These are phyloP conservation scores for Dryadomyces sulphureus DNA, from an alignment of 2,329 filamentous ascomycete species.

Conservation along the genomic window DNA sequence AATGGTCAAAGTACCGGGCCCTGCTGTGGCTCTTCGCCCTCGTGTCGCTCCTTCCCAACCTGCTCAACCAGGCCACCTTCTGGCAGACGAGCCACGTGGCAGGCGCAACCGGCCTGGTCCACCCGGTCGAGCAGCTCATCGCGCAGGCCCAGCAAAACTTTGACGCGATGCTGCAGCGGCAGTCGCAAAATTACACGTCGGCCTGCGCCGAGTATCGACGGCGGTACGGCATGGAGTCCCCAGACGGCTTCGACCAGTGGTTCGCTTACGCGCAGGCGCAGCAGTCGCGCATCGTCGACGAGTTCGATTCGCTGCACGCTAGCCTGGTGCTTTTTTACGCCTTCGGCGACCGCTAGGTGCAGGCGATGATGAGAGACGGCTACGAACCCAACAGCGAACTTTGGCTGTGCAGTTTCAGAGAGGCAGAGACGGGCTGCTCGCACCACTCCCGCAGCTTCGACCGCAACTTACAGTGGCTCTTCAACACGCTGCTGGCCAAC, in stretches of 20 bases:
- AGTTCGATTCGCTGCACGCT: constrained; percentile 6
- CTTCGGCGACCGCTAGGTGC: constrained; percentile 4
- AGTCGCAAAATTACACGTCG: constrained; percentile 12
- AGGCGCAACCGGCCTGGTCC: not conserved
- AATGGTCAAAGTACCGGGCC: not conserved
- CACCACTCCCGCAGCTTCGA: constrained; percentile 14
- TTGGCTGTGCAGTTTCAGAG: constrained; percentile 2
- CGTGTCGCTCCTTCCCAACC: not conserved
- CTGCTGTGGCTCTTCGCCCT: constrained; percentile 2
- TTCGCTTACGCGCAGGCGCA: constrained; percentile 8
- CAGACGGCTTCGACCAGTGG: constrained; percentile 31
- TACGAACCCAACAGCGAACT: not conserved
- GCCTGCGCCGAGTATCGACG: constrained; percentile 26
- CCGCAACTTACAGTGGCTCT: constrained; percentile 7
- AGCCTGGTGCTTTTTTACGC: not conserved
- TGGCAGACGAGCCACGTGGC: not conserved
- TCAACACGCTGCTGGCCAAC: not conserved
- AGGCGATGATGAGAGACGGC: not conserved
- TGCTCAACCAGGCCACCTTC: not conserved
- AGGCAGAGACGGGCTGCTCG: not conserved
- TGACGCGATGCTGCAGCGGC: not conserved
- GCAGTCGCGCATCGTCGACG: constrained; percentile 7
- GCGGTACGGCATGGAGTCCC: constrained; percentile 27
- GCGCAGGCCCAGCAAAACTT: not conserved
- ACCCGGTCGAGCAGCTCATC: constrained; percentile 1